Conservation (phyloP, 257 asterid genomes). For the Ligustrum vulgare region DNA sequence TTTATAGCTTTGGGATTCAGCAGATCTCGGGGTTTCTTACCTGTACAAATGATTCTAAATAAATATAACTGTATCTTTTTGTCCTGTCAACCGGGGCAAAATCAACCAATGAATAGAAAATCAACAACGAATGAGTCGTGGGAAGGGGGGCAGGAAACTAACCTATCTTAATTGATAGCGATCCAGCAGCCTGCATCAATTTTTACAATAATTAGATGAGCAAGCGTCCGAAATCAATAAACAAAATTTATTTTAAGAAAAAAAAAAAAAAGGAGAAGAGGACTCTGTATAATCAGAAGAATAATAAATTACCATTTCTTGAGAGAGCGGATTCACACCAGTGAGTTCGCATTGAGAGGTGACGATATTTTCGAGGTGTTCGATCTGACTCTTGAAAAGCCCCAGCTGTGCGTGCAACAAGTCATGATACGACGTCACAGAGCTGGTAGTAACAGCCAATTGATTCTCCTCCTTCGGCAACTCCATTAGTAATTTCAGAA, state of each 20-base stretch:
- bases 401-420: conserved; percentile 65
- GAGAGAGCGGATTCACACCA: conserved; percentile 95
- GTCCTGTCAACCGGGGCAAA: not conserved
- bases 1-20: conserved; percentile 92
- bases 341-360: conserved; percentile 81
- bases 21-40: conserved; percentile 95
- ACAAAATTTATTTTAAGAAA: not conserved
- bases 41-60: conserved; percentile 33
- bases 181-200: conserved; percentile 95
- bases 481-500: conserved; percentile 36
- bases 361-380: conserved; percentile 71
- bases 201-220: conserved; percentile 6
- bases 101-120: not conserved
- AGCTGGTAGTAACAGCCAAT: conserved; percentile 35
- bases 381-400: conserved; percentile 65
- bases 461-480: conserved; percentile 42
- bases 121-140: too few species aligned
- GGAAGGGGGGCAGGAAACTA: conserved; percentile 19
- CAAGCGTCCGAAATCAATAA: not conserved
- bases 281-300: not conserved
- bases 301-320: conserved; percentile 70
- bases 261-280: not conserved
- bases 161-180: conserved; percentile 94
- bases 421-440: conserved; percentile 50
- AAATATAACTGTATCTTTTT: not conserved